Percentiles rank a stretch among this genome's conserved stretches.
Conservation (phyloP, 108 stramenopile species). For the Seminavis robusta region DNA sequence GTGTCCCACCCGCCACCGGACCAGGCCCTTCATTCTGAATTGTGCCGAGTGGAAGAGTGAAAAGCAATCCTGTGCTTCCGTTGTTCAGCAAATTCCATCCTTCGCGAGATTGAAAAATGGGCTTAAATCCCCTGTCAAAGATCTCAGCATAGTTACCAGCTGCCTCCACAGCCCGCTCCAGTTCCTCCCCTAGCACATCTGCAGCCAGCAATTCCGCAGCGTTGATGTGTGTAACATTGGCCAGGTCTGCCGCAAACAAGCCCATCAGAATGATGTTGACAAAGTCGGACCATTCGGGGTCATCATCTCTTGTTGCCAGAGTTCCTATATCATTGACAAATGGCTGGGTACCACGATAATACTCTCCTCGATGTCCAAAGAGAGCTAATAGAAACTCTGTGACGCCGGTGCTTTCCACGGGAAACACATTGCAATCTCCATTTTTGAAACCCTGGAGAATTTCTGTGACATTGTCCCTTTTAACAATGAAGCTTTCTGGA, state of each 20-base stretch:
- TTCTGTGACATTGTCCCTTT: too few species aligned
- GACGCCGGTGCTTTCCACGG: too few species aligned
- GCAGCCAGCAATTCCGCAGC: constrained; percentile 8
- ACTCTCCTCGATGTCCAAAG: too few species aligned
- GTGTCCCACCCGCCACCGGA: constrained; percentile 1
- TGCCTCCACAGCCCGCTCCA: constrained; percentile 35
- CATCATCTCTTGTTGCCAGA: too few species aligned
- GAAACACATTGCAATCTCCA: too few species aligned
- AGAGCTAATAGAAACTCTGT: too few species aligned
- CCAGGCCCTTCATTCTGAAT: background rate
- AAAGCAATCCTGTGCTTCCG: constrained; percentile 37
- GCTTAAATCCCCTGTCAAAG: constrained; percentile 7
- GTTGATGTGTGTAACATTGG: constrained; percentile 9
- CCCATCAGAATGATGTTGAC: constrained; percentile 41
- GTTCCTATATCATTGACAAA: too few species aligned
- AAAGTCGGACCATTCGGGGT: too few species aligned
- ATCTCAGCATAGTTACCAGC: constrained; percentile 55
- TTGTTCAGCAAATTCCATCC: constrained; percentile 47
- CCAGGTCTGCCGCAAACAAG: constrained; percentile 36
- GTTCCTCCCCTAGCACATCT: constrained; percentile 18
- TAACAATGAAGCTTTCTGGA: too few species aligned
- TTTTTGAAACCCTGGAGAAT: too few species aligned
- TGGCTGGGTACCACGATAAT: too few species aligned
- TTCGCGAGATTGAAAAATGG: background rate
- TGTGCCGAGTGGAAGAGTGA: constrained; percentile 38